phyloP scores from a whole-genome alignment of 805 yeast genomes.

The Ogataea philodendri region DNA sequence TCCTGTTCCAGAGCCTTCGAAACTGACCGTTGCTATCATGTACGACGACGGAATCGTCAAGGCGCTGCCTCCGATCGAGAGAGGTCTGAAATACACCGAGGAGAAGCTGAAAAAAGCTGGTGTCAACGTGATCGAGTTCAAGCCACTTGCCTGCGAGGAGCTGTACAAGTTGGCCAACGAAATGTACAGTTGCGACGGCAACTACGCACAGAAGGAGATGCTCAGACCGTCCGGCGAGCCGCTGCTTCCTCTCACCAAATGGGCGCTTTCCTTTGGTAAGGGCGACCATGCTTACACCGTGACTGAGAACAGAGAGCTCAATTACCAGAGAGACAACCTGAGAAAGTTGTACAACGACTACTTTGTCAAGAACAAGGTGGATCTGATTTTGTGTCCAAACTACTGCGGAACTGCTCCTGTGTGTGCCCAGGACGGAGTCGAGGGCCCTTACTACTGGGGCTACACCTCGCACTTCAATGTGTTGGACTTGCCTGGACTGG shows the following conservation, averaged over 20 bases:
- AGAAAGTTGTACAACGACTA: constrained; percentile 55
- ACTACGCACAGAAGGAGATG: constrained; percentile 49
- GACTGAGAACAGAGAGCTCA: constrained; percentile 55
- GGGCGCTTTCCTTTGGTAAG: constrained; percentile 56
- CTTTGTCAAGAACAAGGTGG: constrained; percentile 55
- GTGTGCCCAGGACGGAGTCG: constrained; percentile 44
- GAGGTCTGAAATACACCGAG: constrained; percentile 55
- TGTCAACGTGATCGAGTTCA: constrained; percentile 52
- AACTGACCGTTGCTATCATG: constrained; percentile 58
- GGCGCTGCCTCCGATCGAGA: constrained; percentile 62
- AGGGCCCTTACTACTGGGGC: constrained; percentile 68
- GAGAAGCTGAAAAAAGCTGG: constrained; percentile 58
- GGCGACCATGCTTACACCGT: constrained; percentile 49
- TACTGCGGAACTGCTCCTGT: constrained; percentile 72
- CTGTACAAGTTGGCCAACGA: constrained; percentile 57
- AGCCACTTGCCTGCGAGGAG: constrained; percentile 55
- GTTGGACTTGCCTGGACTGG: constrained; percentile 66
- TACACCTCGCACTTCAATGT: constrained; percentile 74
- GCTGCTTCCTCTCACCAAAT: constrained; percentile 57
- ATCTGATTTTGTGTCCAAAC: constrained; percentile 65
- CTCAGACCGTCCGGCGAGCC: constrained; percentile 70
- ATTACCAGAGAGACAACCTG: constrained; percentile 53
- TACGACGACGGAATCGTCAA: constrained; percentile 64
- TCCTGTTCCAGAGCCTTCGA: constrained; percentile 35
- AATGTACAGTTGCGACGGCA: constrained; percentile 69